Conservation (phyloP, 179 eudicot species). For the Silene vulgaris region DNA sequence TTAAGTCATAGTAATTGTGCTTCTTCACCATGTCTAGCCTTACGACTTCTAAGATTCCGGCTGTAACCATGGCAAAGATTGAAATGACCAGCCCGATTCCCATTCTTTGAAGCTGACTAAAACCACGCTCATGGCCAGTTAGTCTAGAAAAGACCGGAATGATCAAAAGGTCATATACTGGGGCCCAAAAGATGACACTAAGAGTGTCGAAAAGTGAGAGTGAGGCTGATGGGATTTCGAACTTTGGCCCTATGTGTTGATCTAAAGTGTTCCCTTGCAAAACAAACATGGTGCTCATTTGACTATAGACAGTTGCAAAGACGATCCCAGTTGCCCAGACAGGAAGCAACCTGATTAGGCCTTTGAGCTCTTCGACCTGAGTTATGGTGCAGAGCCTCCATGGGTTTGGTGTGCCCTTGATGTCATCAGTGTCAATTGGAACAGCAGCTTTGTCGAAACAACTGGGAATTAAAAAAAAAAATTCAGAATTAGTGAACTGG, state of each 20-base stretch:
- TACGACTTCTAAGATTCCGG: slow-evolving; percentile 42
- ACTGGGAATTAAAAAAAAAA: not conserved
- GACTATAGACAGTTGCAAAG: slow-evolving; percentile 47
- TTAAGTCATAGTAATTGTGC: slow-evolving; percentile 31
- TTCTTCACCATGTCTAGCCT: slow-evolving; percentile 36
- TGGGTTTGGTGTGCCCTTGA: slow-evolving; percentile 26
- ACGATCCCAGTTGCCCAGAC: slow-evolving; percentile 55
- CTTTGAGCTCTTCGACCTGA: slow-evolving; percentile 58
- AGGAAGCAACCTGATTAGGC: slow-evolving; percentile 44
- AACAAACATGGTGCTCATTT: slow-evolving; percentile 31
- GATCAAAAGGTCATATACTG: slow-evolving; percentile 39
- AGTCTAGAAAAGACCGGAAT: slow-evolving; percentile 34
- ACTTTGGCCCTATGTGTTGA: slow-evolving; percentile 42
- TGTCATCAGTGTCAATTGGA: slow-evolving; percentile 29
- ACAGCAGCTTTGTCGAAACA: slow-evolving; percentile 58
- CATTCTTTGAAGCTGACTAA: slow-evolving; percentile 59
- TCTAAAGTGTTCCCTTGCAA: slow-evolving; percentile 57
- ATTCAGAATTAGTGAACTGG: not conserved
- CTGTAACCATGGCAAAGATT: slow-evolving; percentile 48
- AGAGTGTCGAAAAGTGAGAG: slow-evolving; percentile 57
- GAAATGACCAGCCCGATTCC: slow-evolving; percentile 57
- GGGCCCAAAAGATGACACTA: slow-evolving; percentile 55
- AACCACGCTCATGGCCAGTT: slow-evolving; percentile 50
- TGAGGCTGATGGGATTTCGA: slow-evolving; percentile 61
- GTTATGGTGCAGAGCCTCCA: slow-evolving; percentile 61